phyloP scores from a whole-genome alignment of 2,329 filamentous ascomycete species.

The Zasmidium cellare region DNA sequence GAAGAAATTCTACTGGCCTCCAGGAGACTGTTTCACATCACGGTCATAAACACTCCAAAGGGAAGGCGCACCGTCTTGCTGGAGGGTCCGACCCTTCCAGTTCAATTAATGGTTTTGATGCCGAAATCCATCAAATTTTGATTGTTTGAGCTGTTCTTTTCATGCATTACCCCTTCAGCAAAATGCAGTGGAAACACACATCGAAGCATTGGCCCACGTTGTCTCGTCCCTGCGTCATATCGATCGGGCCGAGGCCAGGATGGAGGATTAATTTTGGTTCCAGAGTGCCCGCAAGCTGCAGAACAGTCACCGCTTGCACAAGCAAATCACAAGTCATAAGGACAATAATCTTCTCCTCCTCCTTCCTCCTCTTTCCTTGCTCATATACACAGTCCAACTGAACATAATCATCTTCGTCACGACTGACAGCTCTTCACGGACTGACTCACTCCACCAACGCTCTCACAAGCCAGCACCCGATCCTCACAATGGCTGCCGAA shows the following conservation, averaged over 20 bases:
- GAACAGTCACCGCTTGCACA: background rate
- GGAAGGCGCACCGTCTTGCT: no score
- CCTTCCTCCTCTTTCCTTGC: background rate
- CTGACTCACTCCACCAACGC: constrained; percentile 1
- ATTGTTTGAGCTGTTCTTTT: background rate
- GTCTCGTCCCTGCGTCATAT: background rate
- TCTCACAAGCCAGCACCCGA: background rate
- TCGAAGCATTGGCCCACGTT: background rate
- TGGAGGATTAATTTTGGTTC: background rate
- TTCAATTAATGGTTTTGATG: no score
- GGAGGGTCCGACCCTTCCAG: no score
- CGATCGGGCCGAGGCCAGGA: background rate
- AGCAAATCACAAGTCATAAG: background rate
- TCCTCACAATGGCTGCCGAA: constrained; percentile 17
- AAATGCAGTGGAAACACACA: background rate
- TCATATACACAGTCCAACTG: no score
- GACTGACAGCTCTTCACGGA: background rate
- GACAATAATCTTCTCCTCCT: background rate
- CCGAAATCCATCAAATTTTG: no score
- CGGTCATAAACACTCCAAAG: no score
- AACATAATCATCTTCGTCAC: background rate
- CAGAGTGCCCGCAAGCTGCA: background rate
- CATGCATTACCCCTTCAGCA: background rate
- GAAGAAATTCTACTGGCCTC: no score
- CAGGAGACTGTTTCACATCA: no score